These are phyloP conservation scores for Hypoxylon sp. DNA, from an alignment of 2,329 filamentous ascomycete genomes.

Conservation along the genomic window DNA sequence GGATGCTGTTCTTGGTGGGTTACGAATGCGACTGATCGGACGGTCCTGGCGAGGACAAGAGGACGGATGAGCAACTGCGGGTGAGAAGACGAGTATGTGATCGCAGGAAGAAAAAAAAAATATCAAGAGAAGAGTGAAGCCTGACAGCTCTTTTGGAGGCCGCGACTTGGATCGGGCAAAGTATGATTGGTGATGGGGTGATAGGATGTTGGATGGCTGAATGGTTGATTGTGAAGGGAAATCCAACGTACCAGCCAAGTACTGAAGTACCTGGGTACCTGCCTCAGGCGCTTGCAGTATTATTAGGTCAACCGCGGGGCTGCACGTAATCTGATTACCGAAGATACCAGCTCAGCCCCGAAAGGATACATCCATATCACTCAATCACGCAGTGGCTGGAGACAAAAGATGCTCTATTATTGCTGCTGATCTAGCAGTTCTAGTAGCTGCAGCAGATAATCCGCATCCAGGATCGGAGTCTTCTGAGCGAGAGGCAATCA, in stretches of 20 bases:
- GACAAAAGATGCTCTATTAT: no score
- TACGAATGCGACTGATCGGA: neutral
- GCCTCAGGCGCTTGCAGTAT: no score
- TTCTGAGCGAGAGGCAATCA: no score
- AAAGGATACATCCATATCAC: neutral
- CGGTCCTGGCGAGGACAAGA: neutral
- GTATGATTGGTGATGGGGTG: constrained; percentile 11
- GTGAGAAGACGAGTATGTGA: neutral
- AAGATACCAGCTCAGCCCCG: constrained; percentile 9
- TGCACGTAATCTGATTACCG: constrained; percentile 16
- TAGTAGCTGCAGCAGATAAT: no score
- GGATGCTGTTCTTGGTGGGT: neutral
- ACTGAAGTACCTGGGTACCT: constrained; percentile 13
- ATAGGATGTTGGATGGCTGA: constrained; percentile 1
- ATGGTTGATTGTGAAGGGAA: neutral
- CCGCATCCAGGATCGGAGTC: no score
- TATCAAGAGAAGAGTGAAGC: constrained; percentile 6
- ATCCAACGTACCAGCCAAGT: neutral
- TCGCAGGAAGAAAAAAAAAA: neutral
- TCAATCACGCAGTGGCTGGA: no score
- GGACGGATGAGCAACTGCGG: neutral
- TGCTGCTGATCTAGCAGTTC: no score
- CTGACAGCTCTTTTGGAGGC: constrained; percentile 17
- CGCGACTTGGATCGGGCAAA: constrained; percentile 17
- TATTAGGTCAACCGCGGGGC: constrained; percentile 17